Percentiles rank a stretch among this genome's conserved stretches.
Conservation (phyloP, 768 basidiomycete genomes). For the Dacryopinax spathularia region DNA sequence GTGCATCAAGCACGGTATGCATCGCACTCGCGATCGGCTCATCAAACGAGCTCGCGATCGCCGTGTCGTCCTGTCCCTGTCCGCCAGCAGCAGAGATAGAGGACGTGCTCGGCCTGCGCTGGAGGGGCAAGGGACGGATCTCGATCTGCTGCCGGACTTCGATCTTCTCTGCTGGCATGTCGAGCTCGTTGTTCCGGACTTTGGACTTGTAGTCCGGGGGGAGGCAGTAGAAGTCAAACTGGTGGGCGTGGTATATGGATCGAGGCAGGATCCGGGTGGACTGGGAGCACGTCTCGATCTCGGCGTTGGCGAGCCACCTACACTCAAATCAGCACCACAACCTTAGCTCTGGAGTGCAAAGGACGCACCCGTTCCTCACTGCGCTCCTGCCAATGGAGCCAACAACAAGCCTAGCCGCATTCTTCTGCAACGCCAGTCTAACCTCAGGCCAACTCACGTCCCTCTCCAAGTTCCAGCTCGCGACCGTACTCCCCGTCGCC, state of each 20-base stretch:
- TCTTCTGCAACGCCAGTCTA: conserved; percentile 21
- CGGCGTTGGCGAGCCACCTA: conserved; percentile 65
- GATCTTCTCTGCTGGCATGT: conserved; percentile 43
- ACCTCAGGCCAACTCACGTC: conserved; percentile 41
- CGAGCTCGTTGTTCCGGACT: conserved; percentile 48
- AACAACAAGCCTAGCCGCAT: background rate
- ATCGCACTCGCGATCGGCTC: conserved; percentile 67
- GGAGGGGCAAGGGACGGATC: conserved; percentile 21
- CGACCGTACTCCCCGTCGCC: conserved; percentile 33
- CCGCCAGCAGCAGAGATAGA: too few species aligned
- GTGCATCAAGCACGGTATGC: conserved; percentile 41
- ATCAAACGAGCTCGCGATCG: conserved; percentile 40
- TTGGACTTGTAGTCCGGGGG: conserved; percentile 68
- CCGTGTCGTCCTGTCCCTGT: conserved; percentile 2
- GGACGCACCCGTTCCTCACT: conserved; percentile 8
- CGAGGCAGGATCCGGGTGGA: conserved; percentile 49
- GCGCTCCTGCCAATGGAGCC: background rate
- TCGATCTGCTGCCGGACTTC: conserved; percentile 61
- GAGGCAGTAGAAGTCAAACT: conserved; percentile 66
- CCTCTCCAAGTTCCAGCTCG: conserved; percentile 51
- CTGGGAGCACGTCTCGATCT: conserved; percentile 58
- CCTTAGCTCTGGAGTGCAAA: background rate
- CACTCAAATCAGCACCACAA: background rate
- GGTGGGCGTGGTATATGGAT: conserved; percentile 69
- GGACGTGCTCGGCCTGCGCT: background rate